A percentile compares a stretch with the other conserved stretches of the same genome.
Conservation (phyloP, 2,329 filamentous ascomycete species). For the Conoideocrella luteorostrata region DNA sequence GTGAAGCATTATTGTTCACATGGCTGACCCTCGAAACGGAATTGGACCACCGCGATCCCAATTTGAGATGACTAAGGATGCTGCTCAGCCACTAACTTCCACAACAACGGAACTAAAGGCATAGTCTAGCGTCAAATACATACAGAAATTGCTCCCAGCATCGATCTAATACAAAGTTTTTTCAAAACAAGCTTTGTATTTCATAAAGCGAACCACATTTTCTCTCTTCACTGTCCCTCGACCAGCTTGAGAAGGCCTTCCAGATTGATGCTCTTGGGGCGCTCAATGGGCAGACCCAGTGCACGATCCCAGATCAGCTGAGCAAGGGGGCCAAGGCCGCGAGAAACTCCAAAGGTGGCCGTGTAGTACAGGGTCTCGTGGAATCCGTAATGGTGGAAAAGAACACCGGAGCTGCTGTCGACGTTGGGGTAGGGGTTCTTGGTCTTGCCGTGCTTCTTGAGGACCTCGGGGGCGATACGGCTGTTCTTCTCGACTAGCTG, state of each 20-base stretch:
- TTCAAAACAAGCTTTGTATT: no score
- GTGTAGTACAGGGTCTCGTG: slow-evolving; percentile 94
- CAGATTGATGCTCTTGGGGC: slow-evolving; percentile 95
- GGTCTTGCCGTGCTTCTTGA: slow-evolving; percentile 95
- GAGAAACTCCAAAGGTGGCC: slow-evolving; percentile 62
- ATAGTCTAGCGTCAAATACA: no score
- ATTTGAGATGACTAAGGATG: no score
- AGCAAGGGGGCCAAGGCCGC: slow-evolving; percentile 77
- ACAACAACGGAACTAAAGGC: no score
- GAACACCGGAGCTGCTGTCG: slow-evolving; percentile 83
- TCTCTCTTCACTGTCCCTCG: slow-evolving; percentile 33
- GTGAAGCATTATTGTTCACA: no score
- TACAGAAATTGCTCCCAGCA: no score
- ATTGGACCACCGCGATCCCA: no score
- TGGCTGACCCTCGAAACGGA: no score
- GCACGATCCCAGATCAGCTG: slow-evolving; percentile 96
- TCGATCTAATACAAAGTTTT: no score
- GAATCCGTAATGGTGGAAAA: slow-evolving; percentile 98
- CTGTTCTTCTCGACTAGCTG: slow-evolving; percentile 90
- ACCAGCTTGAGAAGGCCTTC: slow-evolving; percentile 71
- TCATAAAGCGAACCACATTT: neutral
- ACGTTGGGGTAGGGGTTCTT: slow-evolving; percentile 98
- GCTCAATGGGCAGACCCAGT: slow-evolving; percentile 89
- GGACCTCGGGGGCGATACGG: slow-evolving; percentile 80
- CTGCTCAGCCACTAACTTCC: no score